Evolutionary conservation across 345 rosid species (phyloP).

Genomic region (Dipteronia sinensis): DNA sequence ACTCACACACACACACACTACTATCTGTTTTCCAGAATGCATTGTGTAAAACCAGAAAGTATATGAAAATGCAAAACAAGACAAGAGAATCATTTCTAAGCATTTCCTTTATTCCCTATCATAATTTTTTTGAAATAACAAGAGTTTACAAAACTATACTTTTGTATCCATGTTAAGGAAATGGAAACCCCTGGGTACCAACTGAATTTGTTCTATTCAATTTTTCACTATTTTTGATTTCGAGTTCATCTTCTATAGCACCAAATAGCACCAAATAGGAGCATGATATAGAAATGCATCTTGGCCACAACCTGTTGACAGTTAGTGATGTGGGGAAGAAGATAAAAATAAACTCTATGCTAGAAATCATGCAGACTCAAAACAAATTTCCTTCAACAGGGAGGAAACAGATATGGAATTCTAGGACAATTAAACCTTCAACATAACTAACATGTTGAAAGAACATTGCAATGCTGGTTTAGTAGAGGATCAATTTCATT

Average conservation of each 20-base stretch:
- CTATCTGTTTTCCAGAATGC: not conserved
- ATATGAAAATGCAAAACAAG: not conserved
- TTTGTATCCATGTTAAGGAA: constrained; percentile 2
- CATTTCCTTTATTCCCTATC: not conserved
- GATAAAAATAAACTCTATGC: not conserved
- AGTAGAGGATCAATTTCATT: not conserved
- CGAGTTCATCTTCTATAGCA: not conserved
- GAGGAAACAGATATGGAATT: not conserved
- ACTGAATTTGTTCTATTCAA: not conserved
- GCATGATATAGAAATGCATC: not conserved
- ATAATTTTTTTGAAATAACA: not conserved
- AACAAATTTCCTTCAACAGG: not conserved
- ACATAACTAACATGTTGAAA: not conserved
- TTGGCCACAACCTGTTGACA: not conserved
- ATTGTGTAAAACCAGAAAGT: not conserved
- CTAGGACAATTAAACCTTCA: not conserved
- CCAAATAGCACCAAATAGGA: not conserved
- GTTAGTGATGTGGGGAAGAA: not conserved
- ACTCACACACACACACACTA: no score
- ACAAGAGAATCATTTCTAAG: not conserved
- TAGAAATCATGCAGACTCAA: not conserved
- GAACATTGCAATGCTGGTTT: not conserved
- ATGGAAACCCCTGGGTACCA: not conserved
- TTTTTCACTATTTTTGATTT: not conserved
- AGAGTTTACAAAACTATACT: not conserved